Evolutionary conservation across 176 grass and related monocot genomes (phyloP).

Genomic region (Phyllostachys edulis): DNA sequence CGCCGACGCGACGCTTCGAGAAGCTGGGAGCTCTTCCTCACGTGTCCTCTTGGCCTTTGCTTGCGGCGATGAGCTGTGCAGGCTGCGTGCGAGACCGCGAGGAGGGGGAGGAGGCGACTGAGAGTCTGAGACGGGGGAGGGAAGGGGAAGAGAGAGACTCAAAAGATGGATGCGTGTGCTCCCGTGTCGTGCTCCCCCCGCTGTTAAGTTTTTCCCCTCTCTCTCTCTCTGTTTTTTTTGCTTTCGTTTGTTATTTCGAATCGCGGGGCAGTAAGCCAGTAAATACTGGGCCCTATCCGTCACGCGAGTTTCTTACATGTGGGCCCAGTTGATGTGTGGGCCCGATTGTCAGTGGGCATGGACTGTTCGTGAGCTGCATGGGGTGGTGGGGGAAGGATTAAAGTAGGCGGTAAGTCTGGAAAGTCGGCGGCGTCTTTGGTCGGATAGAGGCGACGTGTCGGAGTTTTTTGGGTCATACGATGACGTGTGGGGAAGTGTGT

Average conservation of each 20-base stretch:
- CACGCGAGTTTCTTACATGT: background rate
- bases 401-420: background rate
- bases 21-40: background rate
- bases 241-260: slow-evolving; percentile 36
- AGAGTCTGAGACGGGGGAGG: background rate
- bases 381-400: background rate
- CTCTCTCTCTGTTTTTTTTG: background rate
- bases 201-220: background rate
- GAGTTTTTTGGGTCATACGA: background rate
- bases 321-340: rapidly evolving
- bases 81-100: background rate
- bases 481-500: background rate
- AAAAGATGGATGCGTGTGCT: slow-evolving; percentile 24
- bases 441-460: slow-evolving; percentile 15
- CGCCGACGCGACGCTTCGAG: background rate
- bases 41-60: slow-evolving; percentile 10
- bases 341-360: background rate
- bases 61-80: slow-evolving; percentile 19
- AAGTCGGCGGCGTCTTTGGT: slow-evolving; percentile 8
- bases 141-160: background rate
- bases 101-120: background rate
- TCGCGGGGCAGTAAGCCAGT: slow-evolving; percentile 32
- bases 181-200: slow-evolving; percentile 16
- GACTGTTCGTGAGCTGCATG: background rate
- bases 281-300: background rate